Evolutionary conservation across 305 asterid species (phyloP).

Genomic region (Rubia balearica): DNA sequence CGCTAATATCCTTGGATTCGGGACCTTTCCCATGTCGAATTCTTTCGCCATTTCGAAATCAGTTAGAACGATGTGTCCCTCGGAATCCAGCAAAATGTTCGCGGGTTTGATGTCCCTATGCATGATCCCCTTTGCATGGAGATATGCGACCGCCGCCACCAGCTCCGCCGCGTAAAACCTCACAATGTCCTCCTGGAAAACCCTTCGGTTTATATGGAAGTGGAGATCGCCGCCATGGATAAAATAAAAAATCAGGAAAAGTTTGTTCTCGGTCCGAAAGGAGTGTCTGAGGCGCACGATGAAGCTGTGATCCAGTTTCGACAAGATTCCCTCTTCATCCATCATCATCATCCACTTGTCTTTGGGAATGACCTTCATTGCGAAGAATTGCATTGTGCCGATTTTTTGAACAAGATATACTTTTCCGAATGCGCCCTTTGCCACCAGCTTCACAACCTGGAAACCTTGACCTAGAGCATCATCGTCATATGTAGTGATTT

Average conservation of each 20-base stretch:
- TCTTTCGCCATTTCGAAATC: constrained; percentile 83
- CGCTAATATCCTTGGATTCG: no score
- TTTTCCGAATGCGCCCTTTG: constrained; percentile 82
- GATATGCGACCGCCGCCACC: constrained; percentile 77
- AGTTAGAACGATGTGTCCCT: constrained; percentile 78
- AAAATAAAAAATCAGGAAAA: constrained; percentile 82
- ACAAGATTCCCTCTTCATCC: constrained; percentile 66
- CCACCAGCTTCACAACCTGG: constrained; percentile 70
- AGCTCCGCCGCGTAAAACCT: constrained; percentile 79
- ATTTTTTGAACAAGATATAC: constrained; percentile 71
- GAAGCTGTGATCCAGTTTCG: constrained; percentile 64
- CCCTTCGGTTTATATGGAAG: constrained; percentile 69
- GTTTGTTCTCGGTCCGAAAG: constrained; percentile 67
- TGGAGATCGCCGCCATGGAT: constrained; percentile 86
- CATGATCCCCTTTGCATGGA: constrained; percentile 62
- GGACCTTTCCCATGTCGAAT: constrained; percentile 30
- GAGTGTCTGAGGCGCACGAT: constrained; percentile 75
- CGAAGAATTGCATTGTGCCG: constrained; percentile 62
- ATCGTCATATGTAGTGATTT: neutral
- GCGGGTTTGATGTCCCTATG: constrained; percentile 36
- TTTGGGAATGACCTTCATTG: constrained; percentile 83
- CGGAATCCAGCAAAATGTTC: constrained; percentile 72
- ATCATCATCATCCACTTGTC: constrained; percentile 57
- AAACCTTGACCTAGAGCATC: constrained; percentile 39
- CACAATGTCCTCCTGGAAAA: constrained; percentile 68